These are phyloP conservation scores for Cystobasidium pallidum DNA, from an alignment of 1,284 basidiomycete species.

Conservation along the genomic window DNA sequence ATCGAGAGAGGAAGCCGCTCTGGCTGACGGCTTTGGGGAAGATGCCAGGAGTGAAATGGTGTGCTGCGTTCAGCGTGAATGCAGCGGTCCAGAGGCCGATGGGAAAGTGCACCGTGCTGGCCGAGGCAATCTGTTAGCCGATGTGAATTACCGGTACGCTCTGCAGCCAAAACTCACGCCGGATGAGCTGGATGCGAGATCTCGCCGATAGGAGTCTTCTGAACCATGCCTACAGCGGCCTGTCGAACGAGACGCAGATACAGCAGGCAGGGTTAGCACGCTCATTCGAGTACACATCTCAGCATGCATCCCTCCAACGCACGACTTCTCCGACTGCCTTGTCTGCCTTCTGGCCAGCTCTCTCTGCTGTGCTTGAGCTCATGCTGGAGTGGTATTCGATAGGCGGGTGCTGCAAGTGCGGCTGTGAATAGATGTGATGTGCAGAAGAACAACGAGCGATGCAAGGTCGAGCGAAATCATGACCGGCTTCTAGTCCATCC, in stretches of 20 bases:
- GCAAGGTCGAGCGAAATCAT: not conserved
- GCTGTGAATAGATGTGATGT: not conserved
- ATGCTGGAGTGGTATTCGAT: too few species aligned
- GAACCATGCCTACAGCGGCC: constrained; percentile 36
- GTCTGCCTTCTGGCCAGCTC: not conserved
- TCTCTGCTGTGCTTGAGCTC: not conserved
- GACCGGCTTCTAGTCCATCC: not conserved
- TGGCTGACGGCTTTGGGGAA: constrained; percentile 32
- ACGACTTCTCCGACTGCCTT: constrained; percentile 22
- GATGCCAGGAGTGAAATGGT: constrained; percentile 49
- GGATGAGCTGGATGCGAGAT: constrained; percentile 26
- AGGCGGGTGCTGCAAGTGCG: not conserved
- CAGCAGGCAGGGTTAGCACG: not conserved
- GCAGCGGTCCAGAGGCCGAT: constrained; percentile 52
- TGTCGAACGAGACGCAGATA: not conserved
- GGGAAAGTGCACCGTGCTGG: constrained; percentile 17
- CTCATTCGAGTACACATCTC: not conserved
- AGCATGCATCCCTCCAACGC: not conserved
- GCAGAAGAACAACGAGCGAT: not conserved
- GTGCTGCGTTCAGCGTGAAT: constrained; percentile 50
- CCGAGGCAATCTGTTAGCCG: too few species aligned
- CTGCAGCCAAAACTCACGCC: not conserved
- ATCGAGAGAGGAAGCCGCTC: constrained; percentile 45
- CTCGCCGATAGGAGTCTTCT: constrained; percentile 27
- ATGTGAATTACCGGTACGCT: too few species aligned